Conservation (phyloP, 2,329 filamentous ascomycete species). For the Periconia sp. region DNA sequence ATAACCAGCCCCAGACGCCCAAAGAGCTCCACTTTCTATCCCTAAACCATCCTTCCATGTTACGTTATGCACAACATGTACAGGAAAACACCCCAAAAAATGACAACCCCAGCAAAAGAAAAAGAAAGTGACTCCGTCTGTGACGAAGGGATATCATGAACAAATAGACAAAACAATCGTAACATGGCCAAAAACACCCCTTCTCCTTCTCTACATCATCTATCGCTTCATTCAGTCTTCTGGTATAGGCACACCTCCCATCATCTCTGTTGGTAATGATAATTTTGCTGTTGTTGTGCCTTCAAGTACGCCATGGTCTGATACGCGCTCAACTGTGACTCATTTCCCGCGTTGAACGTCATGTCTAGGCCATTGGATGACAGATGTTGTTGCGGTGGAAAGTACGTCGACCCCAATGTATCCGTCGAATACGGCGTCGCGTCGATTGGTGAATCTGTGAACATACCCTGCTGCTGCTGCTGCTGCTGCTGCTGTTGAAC, state of each 20-base stretch:
- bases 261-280: slow-evolving; percentile 33
- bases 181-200: neutral
- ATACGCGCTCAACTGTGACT: slow-evolving; percentile 16
- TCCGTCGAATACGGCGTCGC: slow-evolving; percentile 32
- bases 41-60: neutral
- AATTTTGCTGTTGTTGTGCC: slow-evolving; percentile 29
- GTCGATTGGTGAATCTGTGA: slow-evolving; percentile 42
- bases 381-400: slow-evolving; percentile 32
- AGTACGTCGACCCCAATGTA: slow-evolving; percentile 24
- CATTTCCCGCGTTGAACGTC: slow-evolving; percentile 27
- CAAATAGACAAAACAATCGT: neutral
- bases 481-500: slow-evolving; percentile 28
- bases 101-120: neutral
- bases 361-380: slow-evolving; percentile 22
- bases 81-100: neutral
- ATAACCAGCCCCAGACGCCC: neutral
- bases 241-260: slow-evolving; percentile 2
- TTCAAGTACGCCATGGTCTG: slow-evolving; percentile 37
- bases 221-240: neutral
- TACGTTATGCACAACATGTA: neutral
- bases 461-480: slow-evolving; percentile 28
- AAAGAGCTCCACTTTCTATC: neutral
- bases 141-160: slow-evolving; percentile 13
- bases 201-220: no score
- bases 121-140: slow-evolving; percentile 11